Conservation (phyloP, 164 flowering plant species). For the Pachysandra terminalis region DNA sequence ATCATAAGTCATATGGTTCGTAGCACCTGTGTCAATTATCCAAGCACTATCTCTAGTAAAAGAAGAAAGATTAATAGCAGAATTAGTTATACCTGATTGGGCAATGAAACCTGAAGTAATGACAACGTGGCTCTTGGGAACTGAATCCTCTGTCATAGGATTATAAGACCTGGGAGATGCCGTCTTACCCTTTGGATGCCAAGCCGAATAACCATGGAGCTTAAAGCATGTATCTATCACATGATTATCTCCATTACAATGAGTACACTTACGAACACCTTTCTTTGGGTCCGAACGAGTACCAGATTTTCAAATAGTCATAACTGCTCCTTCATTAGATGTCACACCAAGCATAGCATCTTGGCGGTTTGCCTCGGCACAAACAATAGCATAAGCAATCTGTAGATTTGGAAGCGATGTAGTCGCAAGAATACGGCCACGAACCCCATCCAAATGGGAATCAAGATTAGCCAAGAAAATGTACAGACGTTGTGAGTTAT, state of each 20-base stretch:
- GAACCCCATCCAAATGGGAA: constrained; percentile 11
- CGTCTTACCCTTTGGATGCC: constrained; percentile 7
- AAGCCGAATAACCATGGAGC: constrained; percentile 8
- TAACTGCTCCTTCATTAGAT: neutral
- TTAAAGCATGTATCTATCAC: constrained; percentile 2
- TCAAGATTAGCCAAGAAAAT: constrained; percentile 10
- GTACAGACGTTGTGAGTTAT: constrained; percentile 7
- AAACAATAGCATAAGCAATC: neutral
- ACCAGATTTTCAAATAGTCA: neutral
- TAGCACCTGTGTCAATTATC: constrained; percentile 11
- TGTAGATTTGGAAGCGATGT: constrained; percentile 1
- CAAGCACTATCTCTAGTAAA: constrained; percentile 10
- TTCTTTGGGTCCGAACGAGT: neutral
- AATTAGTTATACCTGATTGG: neutral
- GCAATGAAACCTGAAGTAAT: constrained; percentile 7
- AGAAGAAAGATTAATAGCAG: neutral
- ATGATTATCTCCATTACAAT: constrained; percentile 7
- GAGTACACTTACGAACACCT: constrained; percentile 6
- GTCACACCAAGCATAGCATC: constrained; percentile 13
- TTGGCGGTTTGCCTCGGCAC: constrained; percentile 7
- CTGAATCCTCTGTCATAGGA: neutral
- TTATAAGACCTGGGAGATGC: neutral
- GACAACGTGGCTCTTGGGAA: neutral
- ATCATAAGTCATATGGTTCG: constrained; percentile 10
- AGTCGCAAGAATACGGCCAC: constrained; percentile 4